Conservation (phyloP, 2,329 filamentous ascomycete species). For the Microdochium bolleyi region DNA sequence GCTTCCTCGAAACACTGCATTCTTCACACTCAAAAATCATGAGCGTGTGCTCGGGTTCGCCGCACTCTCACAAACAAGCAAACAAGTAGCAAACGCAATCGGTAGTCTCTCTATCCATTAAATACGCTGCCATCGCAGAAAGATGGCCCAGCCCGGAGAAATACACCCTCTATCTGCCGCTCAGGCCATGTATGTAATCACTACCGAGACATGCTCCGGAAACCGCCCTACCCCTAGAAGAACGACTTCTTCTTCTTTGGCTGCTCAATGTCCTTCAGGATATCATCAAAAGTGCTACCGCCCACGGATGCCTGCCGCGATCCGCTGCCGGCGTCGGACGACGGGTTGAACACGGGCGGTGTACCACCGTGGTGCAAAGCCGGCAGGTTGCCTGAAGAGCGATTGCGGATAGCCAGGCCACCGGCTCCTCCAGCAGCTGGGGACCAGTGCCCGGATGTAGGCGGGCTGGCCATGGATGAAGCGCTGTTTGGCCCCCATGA, state of each 20-base stretch:
- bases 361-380: conserved; percentile 4
- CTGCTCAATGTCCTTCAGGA: conserved; percentile 22
- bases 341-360: not conserved
- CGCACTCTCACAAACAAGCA: too few species aligned
- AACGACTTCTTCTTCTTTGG: conserved; percentile 25
- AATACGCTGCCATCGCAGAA: too few species aligned
- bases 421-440: conserved; percentile 7
- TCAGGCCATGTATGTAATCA: not conserved
- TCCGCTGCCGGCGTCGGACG: conserved; percentile 1
- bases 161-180: not conserved
- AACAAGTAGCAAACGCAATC: too few species aligned
- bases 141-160: too few species aligned
- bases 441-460: conserved; percentile 11
- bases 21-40: too few species aligned
- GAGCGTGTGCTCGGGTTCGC: too few species aligned
- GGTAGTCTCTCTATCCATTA: too few species aligned
- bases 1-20: too few species aligned
- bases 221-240: conserved; percentile 9
- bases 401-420: conserved; percentile 16
- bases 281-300: conserved; percentile 25
- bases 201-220: not conserved
- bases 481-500: conserved; percentile 6
- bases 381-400: conserved; percentile 20
- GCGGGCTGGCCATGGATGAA: conserved; percentile 15
- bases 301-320: conserved; percentile 8